Evolutionary conservation across 345 rosid genomes (phyloP), one percentile per base, ranked within the genome.

Genomic region (Dovyalis caffra): DNA sequence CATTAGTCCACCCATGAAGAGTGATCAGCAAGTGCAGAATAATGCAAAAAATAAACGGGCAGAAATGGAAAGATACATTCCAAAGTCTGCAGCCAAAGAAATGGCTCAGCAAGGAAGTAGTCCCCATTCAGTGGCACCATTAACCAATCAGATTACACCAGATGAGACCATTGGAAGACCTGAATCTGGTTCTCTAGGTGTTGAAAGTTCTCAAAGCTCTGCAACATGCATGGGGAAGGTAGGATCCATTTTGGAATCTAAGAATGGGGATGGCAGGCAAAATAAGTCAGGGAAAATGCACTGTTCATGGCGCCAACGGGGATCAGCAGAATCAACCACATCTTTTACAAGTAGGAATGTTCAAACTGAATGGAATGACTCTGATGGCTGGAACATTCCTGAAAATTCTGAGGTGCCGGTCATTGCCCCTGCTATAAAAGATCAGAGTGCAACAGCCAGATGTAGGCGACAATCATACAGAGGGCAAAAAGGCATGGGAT

Each of bases 71-170:
- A 90, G 97, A 74, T 92, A 93, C 38, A 76, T 92, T 53, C 90
- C 97, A 11, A 96, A 92, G 85, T 95, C 97, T 76, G 89, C 85
- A 69, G 95, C 92, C 72, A 93, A 96, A 83, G 98, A 93, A 88
- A 83, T 86, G 89, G 85, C 93, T 73, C 91, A 88, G 81, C 93
- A 88, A 78, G 92, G 81, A 51, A 79, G 82, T 69, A 77, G 70
- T 79, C 88, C 86, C 69, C 91, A 81, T 60, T 74, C 68, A 45
- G 66, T 51, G 40, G 80, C 75, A 80, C 78, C 88, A 80, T 64
- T 77, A n/a, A 80, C 71, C 47, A 79, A 80, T 79, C 82, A 78
- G 74, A 69, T 64, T 64, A 23, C 31, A 29, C 56, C 76, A 37
- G 80, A 83, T 71, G 89, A 79, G 62, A 75, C 73, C 63, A 77